Evolutionary conservation across 768 basidiomycete species (phyloP), one percentile per base, ranked within the genome.

Genomic region (Macrolepiota albuminosa): DNA sequence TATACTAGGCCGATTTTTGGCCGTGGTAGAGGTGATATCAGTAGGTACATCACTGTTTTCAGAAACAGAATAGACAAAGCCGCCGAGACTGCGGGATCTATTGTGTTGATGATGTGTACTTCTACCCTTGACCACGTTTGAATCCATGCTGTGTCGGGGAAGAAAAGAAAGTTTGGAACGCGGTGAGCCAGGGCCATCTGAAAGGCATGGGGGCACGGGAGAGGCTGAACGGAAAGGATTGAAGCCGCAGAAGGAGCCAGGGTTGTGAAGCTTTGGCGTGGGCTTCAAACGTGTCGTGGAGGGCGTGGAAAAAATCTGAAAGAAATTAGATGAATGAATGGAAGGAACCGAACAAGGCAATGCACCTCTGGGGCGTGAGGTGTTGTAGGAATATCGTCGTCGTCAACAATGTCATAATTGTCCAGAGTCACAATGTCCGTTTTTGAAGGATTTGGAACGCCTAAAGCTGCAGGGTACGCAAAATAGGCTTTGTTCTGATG

Each of bases 1-100:
- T 26, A 89, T 81, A 62, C 80, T 84, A 11, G 88, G 85, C n/a
- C 85, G 78, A 82, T 83, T 86, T 71, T 74, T 81, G 53, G 81
- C 76, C 11, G 75, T 66, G 42, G 42, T 21, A 1, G 69, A 53
- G 29, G 66, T 59, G n/a, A 64, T 59, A 42, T 50, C 64, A 37
- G 52, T 64, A 40, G 48, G 59, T 60, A 43, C 47, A 18, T 58
- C 66, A 47, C 40, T 57, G 33, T 42, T 56, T 50, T 49, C 62
- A 39, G 63, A 43, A n/a, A 50, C 60, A 34, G 61, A 45, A 29
- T 60, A 40, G 13, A 72, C 70, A 37, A 80, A 67, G 18, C 79
- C 76, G 43, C 81, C 79, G 55, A 82, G 67, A 68, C 84, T 86
- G 2, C 80, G 71, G 16, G 80, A 81, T 59, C 81, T 73, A 61